These are phyloP conservation scores for Wallacemonas sp. DNA, from an alignment of 208 protist genomes.

Conservation along the genomic window DNA sequence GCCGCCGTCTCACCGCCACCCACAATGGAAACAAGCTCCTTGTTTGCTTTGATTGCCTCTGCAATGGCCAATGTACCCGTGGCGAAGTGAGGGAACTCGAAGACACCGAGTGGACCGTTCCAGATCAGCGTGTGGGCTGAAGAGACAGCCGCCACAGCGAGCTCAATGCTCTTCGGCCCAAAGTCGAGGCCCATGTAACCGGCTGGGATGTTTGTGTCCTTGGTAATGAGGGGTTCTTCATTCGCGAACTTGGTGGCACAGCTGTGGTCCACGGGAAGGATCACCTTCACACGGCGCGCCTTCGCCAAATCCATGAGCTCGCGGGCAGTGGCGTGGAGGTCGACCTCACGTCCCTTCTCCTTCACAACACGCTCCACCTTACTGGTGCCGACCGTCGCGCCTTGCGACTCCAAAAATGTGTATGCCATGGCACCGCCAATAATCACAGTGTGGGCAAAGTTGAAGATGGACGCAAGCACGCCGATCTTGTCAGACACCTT, in stretches of 20 bases:
- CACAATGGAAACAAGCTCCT: conserved; percentile 89
- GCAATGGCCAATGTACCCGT: conserved; percentile 83
- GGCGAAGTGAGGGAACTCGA: conserved; percentile 97
- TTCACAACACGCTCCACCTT: conserved; percentile 93
- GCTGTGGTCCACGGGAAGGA: conserved; percentile 98
- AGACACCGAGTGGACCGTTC: conserved; percentile 98
- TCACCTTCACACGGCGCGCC: conserved; percentile 94
- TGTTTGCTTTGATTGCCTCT: conserved; percentile 73
- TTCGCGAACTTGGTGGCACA: conserved; percentile 93
- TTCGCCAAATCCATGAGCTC: conserved; percentile 87
- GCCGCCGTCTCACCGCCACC: conserved; percentile 99
- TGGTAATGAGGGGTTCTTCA: conserved; percentile 75
- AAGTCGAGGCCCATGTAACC: conserved; percentile 96
- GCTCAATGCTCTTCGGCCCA: conserved; percentile 92
- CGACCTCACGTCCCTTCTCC: conserved; percentile 83
- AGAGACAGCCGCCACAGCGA: conserved; percentile 71
- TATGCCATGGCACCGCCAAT: conserved; percentile 99
- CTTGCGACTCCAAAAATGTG: conserved; percentile 96
- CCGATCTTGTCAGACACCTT: conserved; percentile 99
- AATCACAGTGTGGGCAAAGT: conserved; percentile 98
- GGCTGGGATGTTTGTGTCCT: conserved; percentile 73
- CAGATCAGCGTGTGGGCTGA: conserved; percentile 94
- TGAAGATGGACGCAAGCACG: conserved; percentile 98
- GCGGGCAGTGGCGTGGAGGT: conserved; percentile 72
- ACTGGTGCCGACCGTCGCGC: conserved; percentile 92